A percentile compares a stretch with the other conserved stretches of the same genome.
These are phyloP conservation scores for Omphalotus olearius DNA, from an alignment of 1,284 basidiomycete species.

Conservation along the genomic window DNA sequence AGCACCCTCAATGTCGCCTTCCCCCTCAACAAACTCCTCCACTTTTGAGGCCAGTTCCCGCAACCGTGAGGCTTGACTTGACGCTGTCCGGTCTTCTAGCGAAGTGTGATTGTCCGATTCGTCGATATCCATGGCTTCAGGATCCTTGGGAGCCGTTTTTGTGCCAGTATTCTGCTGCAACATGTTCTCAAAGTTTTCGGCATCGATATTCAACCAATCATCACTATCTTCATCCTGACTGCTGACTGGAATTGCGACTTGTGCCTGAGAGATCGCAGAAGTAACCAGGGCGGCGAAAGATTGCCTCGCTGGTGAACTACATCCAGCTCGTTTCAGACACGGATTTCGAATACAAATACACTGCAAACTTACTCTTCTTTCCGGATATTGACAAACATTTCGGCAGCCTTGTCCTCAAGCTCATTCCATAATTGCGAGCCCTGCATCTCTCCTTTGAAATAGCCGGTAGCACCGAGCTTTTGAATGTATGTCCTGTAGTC, in stretches of 20 bases:
- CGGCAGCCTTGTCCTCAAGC: constrained; percentile 67
- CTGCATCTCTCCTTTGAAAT: constrained; percentile 73
- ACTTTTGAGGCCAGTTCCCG: constrained; percentile 80
- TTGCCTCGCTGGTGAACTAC: constrained; percentile 54
- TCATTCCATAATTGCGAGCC: constrained; percentile 74
- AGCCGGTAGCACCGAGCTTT: constrained; percentile 59
- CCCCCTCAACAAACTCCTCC: constrained; percentile 80
- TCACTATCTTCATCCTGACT: constrained; percentile 58
- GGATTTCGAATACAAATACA: neutral
- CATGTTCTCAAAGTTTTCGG: constrained; percentile 60
- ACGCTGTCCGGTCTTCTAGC: constrained; percentile 45
- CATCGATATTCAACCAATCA: constrained; percentile 69
- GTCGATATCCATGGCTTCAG: constrained; percentile 47
- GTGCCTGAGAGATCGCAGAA: constrained; percentile 46
- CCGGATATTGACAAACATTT: constrained; percentile 60
- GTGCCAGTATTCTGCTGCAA: constrained; percentile 30
- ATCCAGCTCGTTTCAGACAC: constrained; percentile 10
- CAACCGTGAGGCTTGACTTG: constrained; percentile 66
- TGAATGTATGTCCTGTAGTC: constrained; percentile 69
- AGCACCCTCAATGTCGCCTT: constrained; percentile 85
- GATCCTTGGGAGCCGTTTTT: constrained; percentile 16
- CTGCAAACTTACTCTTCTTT: constrained; percentile 56
- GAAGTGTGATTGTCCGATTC: constrained; percentile 21
- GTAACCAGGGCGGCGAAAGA: constrained; percentile 76
- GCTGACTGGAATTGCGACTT: constrained; percentile 3